Conservation (phyloP, 164 flowering plant genomes). For the Santalum album region DNA sequence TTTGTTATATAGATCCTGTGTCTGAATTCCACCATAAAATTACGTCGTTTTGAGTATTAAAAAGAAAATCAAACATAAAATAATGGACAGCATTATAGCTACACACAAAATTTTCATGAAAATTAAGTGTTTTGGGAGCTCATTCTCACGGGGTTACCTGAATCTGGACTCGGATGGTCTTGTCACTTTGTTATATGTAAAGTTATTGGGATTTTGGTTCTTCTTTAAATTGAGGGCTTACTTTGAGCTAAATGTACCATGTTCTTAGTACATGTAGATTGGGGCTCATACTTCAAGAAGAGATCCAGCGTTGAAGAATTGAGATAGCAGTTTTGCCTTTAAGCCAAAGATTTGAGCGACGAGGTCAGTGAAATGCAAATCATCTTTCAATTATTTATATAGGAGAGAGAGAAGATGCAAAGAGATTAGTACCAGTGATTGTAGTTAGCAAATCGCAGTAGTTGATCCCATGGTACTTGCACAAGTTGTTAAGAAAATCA, state of each 20-base stretch:
- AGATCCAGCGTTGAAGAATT: slow-evolving; percentile 48
- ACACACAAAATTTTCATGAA: too few relatives aligned
- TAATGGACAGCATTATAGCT: too few relatives aligned
- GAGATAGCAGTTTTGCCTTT: slow-evolving; percentile 66
- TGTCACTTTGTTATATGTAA: too few relatives aligned
- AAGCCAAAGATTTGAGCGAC: neutral
- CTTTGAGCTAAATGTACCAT: slow-evolving; percentile 73
- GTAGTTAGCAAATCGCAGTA: slow-evolving; percentile 46
- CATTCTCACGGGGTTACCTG: too few relatives aligned
- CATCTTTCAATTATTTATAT: neutral
- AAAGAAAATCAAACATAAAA: too few relatives aligned
- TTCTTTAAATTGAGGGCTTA: slow-evolving; percentile 16
- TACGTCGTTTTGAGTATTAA: too few relatives aligned
- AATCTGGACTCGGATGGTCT: too few relatives aligned
- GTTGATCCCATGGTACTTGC: slow-evolving; percentile 43
- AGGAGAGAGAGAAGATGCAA: neutral
- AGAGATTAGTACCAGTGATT: slow-evolving; percentile 25
- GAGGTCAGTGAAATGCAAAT: neutral
- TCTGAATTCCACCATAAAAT: too few relatives aligned
- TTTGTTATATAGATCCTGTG: neutral
- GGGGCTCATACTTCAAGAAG: slow-evolving; percentile 54
- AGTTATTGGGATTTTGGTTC: too few relatives aligned
- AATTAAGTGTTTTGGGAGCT: too few relatives aligned
- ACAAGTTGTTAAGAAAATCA: slow-evolving; percentile 32
- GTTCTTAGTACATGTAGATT: slow-evolving; percentile 61